Percentiles rank a stretch among this genome's conserved stretches.
Evolutionary conservation across 148 eudicot species (phyloP).

Genomic region (Beta vulgaris): DNA sequence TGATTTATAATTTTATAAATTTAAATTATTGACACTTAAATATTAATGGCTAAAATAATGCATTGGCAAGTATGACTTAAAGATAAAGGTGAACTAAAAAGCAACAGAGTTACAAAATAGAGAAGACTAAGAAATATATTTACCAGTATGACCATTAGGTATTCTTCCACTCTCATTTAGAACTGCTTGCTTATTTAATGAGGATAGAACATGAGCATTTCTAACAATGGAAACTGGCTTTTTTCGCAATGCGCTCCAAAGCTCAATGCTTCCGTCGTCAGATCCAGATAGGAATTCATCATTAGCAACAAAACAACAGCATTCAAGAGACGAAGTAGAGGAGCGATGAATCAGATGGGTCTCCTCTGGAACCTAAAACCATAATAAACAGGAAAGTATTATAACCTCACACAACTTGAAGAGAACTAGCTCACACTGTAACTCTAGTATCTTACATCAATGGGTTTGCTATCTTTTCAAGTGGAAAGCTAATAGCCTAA

Average conservation of each 20-base stretch:
- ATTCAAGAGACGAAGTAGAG: slow-evolving; percentile 78
- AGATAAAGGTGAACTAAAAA: too few species aligned
- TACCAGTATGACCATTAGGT: slow-evolving; percentile 76
- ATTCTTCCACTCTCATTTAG: slow-evolving; percentile 35
- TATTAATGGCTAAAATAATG: too few species aligned
- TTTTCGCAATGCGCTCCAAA: slow-evolving; percentile 72
- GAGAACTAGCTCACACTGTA: neutral
- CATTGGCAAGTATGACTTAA: too few species aligned
- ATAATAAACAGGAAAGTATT: slow-evolving; percentile 5
- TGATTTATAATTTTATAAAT: too few species aligned
- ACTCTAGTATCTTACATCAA: neutral
- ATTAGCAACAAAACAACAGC: slow-evolving; percentile 77
- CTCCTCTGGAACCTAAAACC: slow-evolving; percentile 84
- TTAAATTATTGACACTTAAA: too few species aligned
- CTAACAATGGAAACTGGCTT: slow-evolving; percentile 81
- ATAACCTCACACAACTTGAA: neutral
- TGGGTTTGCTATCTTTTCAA: neutral
- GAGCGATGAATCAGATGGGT: slow-evolving; percentile 76
- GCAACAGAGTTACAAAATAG: neutral
- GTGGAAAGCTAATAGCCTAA: neutral
- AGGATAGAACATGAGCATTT: slow-evolving; percentile 65
- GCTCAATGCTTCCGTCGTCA: slow-evolving; percentile 96
- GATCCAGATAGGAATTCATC: slow-evolving; percentile 92
- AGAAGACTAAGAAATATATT: neutral
- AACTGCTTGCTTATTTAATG: slow-evolving; percentile 26